Evolutionary conservation across 2,329 filamentous ascomycete species (phyloP).

Genomic region (Polytolypa hystricis): DNA sequence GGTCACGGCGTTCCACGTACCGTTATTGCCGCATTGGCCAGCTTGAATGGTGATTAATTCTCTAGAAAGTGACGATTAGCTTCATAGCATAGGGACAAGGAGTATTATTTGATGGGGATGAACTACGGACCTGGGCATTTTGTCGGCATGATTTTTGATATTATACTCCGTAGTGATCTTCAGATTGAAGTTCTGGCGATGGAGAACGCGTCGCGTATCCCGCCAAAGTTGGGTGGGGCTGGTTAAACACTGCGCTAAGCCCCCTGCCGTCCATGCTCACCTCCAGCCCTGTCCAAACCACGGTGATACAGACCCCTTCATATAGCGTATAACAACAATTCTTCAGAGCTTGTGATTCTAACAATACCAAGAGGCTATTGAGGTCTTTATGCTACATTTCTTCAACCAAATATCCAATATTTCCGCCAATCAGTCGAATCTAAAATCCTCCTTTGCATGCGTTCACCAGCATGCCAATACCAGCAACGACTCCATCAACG

Average conservation of each 20-base stretch:
- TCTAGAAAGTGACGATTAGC: conserved; percentile 37
- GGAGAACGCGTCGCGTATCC: conserved; percentile 9
- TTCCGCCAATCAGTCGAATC: conserved; percentile 2
- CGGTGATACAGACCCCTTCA: too few relatives aligned
- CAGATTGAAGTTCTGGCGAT: conserved; percentile 17
- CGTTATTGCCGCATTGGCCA: conserved; percentile 98
- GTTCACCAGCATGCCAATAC: conserved; percentile 25
- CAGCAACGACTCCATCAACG: conserved; percentile 54
- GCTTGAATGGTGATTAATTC: conserved; percentile 99
- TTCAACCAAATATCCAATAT: too few relatives aligned
- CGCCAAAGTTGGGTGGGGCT: too few relatives aligned
- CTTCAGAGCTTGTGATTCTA: too few relatives aligned
- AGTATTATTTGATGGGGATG: not conserved
- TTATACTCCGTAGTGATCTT: too few relatives aligned
- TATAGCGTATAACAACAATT: too few relatives aligned
- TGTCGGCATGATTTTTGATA: conserved; percentile 16
- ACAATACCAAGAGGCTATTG: too few relatives aligned
- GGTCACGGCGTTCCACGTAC: conserved; percentile 51
- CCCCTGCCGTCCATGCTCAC: too few relatives aligned
- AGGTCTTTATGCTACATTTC: too few relatives aligned
- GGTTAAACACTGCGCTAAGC: too few relatives aligned
- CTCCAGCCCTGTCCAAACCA: too few relatives aligned
- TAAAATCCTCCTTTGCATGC: conserved; percentile 28
- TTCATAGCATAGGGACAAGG: not conserved
- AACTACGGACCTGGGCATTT: conserved; percentile 28